These are phyloP conservation scores for Phytopythium oedochilum DNA, from an alignment of 352 stramenopile genomes.

Conservation along the genomic window DNA sequence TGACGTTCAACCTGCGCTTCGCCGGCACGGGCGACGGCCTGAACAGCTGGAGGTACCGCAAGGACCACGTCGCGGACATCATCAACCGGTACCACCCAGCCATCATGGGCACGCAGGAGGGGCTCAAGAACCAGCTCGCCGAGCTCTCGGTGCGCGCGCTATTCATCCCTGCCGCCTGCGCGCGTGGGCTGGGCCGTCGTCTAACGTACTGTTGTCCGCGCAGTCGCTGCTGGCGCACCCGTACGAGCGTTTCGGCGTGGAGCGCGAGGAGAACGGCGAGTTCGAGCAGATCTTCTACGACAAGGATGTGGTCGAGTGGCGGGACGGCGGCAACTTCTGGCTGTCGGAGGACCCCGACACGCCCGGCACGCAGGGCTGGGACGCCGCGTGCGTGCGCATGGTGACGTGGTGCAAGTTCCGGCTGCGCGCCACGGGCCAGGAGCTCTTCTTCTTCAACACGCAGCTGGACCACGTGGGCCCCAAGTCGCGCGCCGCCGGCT, in stretches of 20 bases:
- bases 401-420: constrained; percentile 75
- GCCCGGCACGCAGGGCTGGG: constrained; percentile 51
- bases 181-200: too few relatives aligned
- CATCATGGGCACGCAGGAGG: constrained; percentile 74
- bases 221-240: constrained; percentile 41
- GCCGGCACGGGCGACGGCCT: constrained; percentile 51
- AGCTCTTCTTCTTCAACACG: constrained; percentile 78
- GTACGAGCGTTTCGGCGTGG: constrained; percentile 72
- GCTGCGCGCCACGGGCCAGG: constrained; percentile 48
- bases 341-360: constrained; percentile 66
- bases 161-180: too few relatives aligned
- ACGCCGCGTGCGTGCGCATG: constrained; percentile 61
- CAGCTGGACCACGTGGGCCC: constrained; percentile 66
- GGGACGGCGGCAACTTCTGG: constrained; percentile 72
- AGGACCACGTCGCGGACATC: constrained; percentile 69
- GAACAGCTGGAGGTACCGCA: constrained; percentile 67
- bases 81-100: constrained; percentile 70
- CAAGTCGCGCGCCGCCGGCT: constrained; percentile 44
- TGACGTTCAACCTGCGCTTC: constrained; percentile 85
- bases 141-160: constrained; percentile 39
- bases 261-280: constrained; percentile 66
- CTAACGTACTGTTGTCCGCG: too few relatives aligned
- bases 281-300: constrained; percentile 86
- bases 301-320: constrained; percentile 34
- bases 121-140: constrained; percentile 56